phyloP scores from a whole-genome alignment of 2,329 filamentous ascomycete genomes.

The Curvularia eragrostidis region DNA sequence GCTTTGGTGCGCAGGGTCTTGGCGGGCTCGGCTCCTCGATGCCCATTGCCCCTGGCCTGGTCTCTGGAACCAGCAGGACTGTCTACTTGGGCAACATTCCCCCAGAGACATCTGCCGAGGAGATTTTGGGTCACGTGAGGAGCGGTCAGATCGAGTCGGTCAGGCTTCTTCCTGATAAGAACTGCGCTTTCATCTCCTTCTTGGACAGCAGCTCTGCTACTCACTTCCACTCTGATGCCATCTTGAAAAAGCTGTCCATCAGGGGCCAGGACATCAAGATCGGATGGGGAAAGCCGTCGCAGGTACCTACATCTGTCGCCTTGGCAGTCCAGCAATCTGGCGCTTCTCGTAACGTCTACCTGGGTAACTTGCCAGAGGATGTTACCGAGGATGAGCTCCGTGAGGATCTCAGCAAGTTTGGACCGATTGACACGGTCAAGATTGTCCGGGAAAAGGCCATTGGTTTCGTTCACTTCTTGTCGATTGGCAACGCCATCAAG shows the following conservation, averaged over 20 bases:
- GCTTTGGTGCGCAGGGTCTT: conserved; percentile 65
- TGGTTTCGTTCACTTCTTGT: conserved; percentile 96
- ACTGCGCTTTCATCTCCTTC: conserved; percentile 99
- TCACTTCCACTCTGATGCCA: conserved; percentile 99
- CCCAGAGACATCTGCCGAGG: conserved; percentile 95
- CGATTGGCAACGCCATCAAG: conserved; percentile 98
- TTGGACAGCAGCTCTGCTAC: conserved; percentile 96
- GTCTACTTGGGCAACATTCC: conserved; percentile 98
- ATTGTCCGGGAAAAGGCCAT: conserved; percentile 98
- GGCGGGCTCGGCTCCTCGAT: conserved; percentile 75
- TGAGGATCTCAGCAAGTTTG: conserved; percentile 95
- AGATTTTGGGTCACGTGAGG: conserved; percentile 93
- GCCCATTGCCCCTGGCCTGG: conserved; percentile 76
- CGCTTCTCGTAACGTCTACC: conserved; percentile 94
- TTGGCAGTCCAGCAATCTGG: conserved; percentile 96
- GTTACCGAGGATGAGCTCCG: conserved; percentile 89
- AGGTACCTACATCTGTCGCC: conserved; percentile 97
- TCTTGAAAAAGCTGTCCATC: conserved; percentile 98
- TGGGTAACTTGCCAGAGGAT: conserved; percentile 91
- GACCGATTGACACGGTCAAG: conserved; percentile 95
- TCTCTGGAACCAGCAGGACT: conserved; percentile 91
- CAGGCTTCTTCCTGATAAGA: conserved; percentile 95
- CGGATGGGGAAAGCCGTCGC: conserved; percentile 98
- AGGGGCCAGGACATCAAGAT: conserved; percentile 99
- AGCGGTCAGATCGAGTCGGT: conserved; percentile 99